Conservation (phyloP, 305 asterid genomes). For the Ilex paraguariensis region DNA sequence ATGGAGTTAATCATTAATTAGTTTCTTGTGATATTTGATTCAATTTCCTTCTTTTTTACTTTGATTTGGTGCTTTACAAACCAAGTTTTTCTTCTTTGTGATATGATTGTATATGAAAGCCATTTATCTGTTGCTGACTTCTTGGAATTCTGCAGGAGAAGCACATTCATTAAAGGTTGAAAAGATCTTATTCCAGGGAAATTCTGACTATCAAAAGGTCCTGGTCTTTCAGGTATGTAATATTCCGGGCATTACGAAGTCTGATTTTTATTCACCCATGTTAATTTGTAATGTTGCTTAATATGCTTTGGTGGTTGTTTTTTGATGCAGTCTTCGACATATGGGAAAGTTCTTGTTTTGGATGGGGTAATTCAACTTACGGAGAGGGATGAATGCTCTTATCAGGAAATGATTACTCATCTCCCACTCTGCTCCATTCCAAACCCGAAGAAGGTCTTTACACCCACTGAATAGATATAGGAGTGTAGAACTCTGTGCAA, state of each 20-base stretch:
- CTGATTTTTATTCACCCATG: no score
- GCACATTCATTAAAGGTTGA: conserved; percentile 98
- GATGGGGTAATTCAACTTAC: conserved; percentile 25
- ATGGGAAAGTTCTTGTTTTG: conserved; percentile 19
- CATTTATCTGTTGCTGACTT: no score
- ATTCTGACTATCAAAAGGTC: conserved; percentile 88
- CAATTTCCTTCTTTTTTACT: not conserved
- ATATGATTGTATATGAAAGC: no score
- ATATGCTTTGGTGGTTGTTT: not conserved
- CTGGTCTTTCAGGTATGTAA: conserved; percentile 76
- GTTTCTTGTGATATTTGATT: not conserved
- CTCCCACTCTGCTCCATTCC: conserved; percentile 25
- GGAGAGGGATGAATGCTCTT: conserved; percentile 19
- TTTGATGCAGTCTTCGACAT: conserved; percentile 12
- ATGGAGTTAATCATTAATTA: no score
- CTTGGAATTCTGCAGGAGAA: conserved; percentile 62
- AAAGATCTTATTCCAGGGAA: conserved; percentile 72
- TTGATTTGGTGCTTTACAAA: not conserved
- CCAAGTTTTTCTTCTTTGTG: not conserved
- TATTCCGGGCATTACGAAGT: conserved; percentile 1
- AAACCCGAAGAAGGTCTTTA: conserved; percentile 11
- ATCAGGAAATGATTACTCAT: conserved; percentile 24
- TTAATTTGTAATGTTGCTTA: no score
- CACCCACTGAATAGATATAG: no score
- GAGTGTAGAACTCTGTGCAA: no score